phyloP scores from a whole-genome alignment of 148 eudicot genomes.

The Vaccinium corymbosum region DNA sequence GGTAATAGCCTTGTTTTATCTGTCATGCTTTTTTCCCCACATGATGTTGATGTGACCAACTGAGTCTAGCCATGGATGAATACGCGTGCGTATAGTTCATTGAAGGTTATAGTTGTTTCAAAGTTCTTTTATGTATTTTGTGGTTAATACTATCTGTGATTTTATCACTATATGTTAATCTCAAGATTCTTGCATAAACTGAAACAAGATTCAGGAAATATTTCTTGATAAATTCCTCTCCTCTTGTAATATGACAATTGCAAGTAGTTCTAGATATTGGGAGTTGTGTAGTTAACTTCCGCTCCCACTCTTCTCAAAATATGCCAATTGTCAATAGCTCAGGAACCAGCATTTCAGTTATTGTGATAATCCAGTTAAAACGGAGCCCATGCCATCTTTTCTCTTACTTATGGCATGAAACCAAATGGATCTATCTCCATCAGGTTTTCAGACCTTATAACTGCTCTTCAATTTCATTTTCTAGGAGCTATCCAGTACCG shows the following conservation, averaged over 20 bases:
- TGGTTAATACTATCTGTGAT: neutral
- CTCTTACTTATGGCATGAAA: neutral
- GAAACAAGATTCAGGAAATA: slow-evolving; percentile 8
- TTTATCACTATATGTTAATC: neutral
- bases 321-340: neutral
- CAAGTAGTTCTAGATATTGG: neutral
- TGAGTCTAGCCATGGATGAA: neutral
- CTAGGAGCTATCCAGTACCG: neutral
- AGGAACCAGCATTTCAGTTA: neutral
- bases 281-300: neutral
- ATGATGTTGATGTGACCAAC: neutral
- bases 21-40: neutral
- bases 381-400: neutral
- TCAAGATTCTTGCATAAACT: slow-evolving; percentile 5
- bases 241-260: neutral
- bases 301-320: neutral
- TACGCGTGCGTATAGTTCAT: neutral
- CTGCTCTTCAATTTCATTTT: neutral
- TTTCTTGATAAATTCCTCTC: neutral
- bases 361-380: neutral
- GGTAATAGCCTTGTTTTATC: neutral
- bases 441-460: neutral
- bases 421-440: neutral
- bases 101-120: neutral
- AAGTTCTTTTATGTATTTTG: neutral